These are phyloP conservation scores for Colletotrichum incanum DNA, from an alignment of 2,329 filamentous ascomycete species.

Conservation along the genomic window DNA sequence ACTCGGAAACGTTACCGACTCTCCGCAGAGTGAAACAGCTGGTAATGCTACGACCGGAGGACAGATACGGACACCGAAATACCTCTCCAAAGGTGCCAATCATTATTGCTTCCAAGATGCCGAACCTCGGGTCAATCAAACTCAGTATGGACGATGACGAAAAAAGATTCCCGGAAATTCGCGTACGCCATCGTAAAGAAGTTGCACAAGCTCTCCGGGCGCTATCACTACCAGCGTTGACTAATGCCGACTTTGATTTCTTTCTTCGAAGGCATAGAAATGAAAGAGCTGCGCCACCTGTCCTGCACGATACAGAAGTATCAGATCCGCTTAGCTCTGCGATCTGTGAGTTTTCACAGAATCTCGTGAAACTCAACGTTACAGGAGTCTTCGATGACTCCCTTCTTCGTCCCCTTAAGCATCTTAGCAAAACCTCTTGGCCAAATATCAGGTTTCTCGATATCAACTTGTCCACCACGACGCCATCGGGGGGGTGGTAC, in stretches of 20 bases:
- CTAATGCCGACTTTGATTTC: slow-evolving; percentile 4
- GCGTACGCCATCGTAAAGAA: neutral
- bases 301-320: neutral
- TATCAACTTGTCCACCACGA: neutral
- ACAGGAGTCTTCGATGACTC: slow-evolving; percentile 5
- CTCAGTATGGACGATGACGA: slow-evolving; percentile 13
- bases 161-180: slow-evolving; percentile 1
- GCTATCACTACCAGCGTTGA: neutral
- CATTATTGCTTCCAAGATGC: slow-evolving; percentile 12
- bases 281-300: neutral
- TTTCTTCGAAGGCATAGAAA: neutral
- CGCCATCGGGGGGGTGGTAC: slow-evolving; percentile 1
- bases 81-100: slow-evolving; percentile 7
- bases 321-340: slow-evolving; percentile 11
- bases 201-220: neutral
- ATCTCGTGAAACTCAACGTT: neutral
- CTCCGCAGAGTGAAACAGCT: neutral
- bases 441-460: slow-evolving; percentile 9
- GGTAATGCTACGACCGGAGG: slow-evolving; percentile 7
- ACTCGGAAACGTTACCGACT: neutral
- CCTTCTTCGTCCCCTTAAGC: neutral
- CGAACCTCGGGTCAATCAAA: neutral
- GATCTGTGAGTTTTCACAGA: neutral
- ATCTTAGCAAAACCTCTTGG: neutral
- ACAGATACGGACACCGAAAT: slow-evolving; percentile 4